Base-by-base conservation (phyloP, 2,329 filamentous ascomycete genomes). In the Calonectria naviculata region DNA sequence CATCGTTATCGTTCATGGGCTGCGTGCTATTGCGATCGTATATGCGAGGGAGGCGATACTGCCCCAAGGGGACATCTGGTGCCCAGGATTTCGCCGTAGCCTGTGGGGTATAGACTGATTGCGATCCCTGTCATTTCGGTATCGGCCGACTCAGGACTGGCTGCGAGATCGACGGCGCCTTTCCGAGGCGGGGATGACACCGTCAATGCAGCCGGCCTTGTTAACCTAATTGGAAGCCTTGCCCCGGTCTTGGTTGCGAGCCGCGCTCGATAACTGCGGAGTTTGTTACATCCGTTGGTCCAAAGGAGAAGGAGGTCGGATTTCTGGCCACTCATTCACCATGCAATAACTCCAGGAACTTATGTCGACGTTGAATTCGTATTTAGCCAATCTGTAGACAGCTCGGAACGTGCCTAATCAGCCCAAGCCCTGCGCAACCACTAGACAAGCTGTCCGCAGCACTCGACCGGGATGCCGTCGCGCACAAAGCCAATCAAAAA, bases 241-340 rank as follows among this genome's bases (percentile, higher is more conserved):
- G 41, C 46, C 41, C 64, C 64, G 64, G 46, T 60, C 46, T 44
- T 38, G 46, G 64, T 2, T 28, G 12, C 52, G n/a, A 31, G 31
- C 64, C 41, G 52, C 24, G 28, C 44, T 67, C 46, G 21, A 49
- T 28, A 60, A 17, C 46, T 42, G 52, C 52, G 52, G 64, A 60
- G 41, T 46, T 34, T 42, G 36, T 56, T 46, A 38, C 52, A 46
- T 41, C 64, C 52, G 52, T 46, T 29, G 6, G 7, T 67, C 64
- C 17, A 67, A 67, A 67, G 46, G 19, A 67, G 64, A 67, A 67
- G 64, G 64, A 67, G 64, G 38, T 66, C 49, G 61, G 24, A 36
- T 38, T 36, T 66, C 21, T 60, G 64, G 38, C n/a, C 46, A 56
- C 31, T 47, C 52, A 58, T 19, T 24, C 21, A 17, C 21, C 26